Conservation (phyloP, 2,329 filamentous ascomycete genomes). For the Helotiales sp. region DNA sequence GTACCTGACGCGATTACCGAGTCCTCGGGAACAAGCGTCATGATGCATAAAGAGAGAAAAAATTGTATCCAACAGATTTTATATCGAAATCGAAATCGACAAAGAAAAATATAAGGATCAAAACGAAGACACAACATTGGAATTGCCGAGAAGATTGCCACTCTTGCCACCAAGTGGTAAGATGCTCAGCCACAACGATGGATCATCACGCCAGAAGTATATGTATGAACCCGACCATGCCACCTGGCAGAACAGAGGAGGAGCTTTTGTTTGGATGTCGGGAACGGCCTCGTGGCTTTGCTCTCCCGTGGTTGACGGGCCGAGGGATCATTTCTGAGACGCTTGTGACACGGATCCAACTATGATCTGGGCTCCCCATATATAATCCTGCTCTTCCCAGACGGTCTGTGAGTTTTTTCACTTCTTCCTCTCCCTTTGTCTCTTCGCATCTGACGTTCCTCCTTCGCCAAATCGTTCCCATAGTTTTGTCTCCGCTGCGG, state of each 20-base stretch:
- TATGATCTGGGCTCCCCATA: background rate
- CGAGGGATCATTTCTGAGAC: background rate
- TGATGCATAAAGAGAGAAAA: background rate
- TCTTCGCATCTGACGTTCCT: constrained; percentile 20
- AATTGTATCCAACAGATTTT: background rate
- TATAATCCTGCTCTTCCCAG: background rate
- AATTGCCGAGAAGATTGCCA: background rate
- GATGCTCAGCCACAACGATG: constrained; percentile 11
- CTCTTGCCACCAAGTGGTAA: constrained; percentile 1
- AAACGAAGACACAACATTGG: background rate
- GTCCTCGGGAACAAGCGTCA: background rate
- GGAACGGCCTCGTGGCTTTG: background rate
- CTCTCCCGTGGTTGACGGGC: background rate
- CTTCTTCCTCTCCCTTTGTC: constrained; percentile 9
- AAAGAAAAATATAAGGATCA: background rate
- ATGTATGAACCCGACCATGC: background rate
- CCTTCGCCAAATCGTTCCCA: constrained; percentile 19
- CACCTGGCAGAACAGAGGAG: background rate
- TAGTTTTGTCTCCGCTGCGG: background rate
- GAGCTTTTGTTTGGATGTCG: background rate
- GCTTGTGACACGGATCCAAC: background rate
- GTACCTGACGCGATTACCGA: constrained; percentile 1
- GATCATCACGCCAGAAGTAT: background rate
- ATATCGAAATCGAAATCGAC: background rate
- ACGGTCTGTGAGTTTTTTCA: background rate